Evolutionary conservation across 2,329 filamentous ascomycete species (phyloP).

Genomic region (Stagonosporopsis tanaceti): DNA sequence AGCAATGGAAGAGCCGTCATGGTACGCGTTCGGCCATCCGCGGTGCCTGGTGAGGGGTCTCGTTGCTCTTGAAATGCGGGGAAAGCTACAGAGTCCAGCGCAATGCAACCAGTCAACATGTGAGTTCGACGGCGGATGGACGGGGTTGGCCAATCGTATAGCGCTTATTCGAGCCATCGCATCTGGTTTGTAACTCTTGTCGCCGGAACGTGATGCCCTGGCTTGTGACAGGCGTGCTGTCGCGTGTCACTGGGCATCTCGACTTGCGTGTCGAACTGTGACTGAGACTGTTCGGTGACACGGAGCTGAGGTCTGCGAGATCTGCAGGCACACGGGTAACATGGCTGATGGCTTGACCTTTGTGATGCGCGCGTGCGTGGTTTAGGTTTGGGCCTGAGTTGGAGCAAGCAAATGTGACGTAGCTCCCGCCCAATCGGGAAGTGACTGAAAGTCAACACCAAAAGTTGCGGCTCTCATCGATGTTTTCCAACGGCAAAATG

Average conservation of each 20-base stretch:
- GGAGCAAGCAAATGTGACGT: slow-evolving; percentile 12
- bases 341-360: neutral
- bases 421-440: slow-evolving; percentile 3
- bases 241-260: slow-evolving; percentile 19
- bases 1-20: slow-evolving; percentile 13
- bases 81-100: slow-evolving; percentile 18
- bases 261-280: neutral
- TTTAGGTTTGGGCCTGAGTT: slow-evolving; percentile 9
- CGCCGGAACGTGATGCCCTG: slow-evolving; percentile 6
- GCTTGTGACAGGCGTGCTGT: slow-evolving; percentile 18
- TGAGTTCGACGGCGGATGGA: slow-evolving; percentile 16
- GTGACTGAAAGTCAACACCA: slow-evolving; percentile 10
- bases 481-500: neutral
- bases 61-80: slow-evolving; percentile 35
- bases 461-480: neutral
- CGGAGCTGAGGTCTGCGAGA: slow-evolving; percentile 1
- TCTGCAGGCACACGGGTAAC: slow-evolving; percentile 10
- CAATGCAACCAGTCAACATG: slow-evolving; percentile 22
- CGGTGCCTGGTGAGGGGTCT: slow-evolving; percentile 35
- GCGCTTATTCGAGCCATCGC: slow-evolving; percentile 8
- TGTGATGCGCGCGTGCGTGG: slow-evolving; percentile 4
- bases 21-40: slow-evolving; percentile 23
- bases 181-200: slow-evolving; percentile 6
- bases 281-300: slow-evolving; percentile 8
- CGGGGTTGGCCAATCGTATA: slow-evolving; percentile 28